Percentiles rank a stretch among this genome's conserved stretches.
Conservation (phyloP, 1,284 basidiomycete genomes). For the Fomitopsis pinicola region DNA sequence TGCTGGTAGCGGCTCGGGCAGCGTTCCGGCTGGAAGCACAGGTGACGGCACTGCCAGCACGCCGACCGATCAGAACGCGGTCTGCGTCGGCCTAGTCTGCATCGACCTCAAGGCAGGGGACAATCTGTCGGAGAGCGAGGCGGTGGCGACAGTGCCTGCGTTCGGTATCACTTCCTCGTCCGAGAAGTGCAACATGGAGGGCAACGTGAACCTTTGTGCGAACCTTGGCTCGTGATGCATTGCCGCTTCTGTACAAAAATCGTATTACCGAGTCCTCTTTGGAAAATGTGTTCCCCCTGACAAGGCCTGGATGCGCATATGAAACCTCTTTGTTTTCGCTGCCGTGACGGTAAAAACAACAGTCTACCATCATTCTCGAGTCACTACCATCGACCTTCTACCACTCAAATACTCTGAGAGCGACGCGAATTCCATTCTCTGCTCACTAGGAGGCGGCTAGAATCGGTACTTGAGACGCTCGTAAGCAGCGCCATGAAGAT, state of each 20-base stretch:
- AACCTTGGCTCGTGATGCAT: not conserved
- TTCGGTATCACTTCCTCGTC: not conserved
- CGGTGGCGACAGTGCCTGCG: not conserved
- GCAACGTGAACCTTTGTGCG: not conserved
- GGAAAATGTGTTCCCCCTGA: not conserved
- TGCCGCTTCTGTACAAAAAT: not conserved
- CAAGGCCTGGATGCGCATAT: not conserved
- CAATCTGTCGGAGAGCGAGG: not conserved
- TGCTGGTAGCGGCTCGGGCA: too few relatives aligned
- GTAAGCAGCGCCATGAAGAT: not conserved
- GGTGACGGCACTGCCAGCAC: not conserved
- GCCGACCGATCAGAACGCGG: not conserved
- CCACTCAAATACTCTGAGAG: too few relatives aligned
- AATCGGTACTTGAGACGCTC: not conserved
- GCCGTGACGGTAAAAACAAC: not conserved
- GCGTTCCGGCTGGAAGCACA: too few relatives aligned
- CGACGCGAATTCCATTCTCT: too few relatives aligned
- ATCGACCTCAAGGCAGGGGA: not conserved
- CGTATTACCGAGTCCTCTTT: not conserved
- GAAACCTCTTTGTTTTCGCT: not conserved
- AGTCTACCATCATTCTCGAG: not conserved
- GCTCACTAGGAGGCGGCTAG: not conserved
- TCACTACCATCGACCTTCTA: too few relatives aligned
- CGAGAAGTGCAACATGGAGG: not conserved
- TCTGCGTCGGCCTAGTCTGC: constrained; percentile 3